Evolutionary conservation across 805 yeast genomes (phyloP), one percentile per base, ranked within the genome.

Genomic region (Ogataea methanolica): DNA sequence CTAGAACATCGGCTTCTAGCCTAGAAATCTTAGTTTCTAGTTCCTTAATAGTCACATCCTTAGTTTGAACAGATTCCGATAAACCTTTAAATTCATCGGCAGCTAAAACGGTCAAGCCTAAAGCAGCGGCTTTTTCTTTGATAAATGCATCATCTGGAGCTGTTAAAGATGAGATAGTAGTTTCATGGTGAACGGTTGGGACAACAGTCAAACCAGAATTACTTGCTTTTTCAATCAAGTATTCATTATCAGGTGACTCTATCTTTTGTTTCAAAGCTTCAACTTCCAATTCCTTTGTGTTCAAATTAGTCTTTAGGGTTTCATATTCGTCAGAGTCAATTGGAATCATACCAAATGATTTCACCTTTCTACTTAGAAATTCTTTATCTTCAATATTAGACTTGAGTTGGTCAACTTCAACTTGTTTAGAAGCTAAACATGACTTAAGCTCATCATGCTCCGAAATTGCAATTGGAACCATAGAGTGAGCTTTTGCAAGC

Each of bases 21-120:
- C 15, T 31, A 36, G 35, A 15, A 37, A 38, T 12, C 17, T 37
- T 17, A 21, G 29, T 11, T 36, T 35, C 29, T 21, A 35, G 23
- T 26, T 26, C 36, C 36, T 35, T 22, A 23, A 44, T 23, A 21
- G n/a, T n/a, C 19, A 33, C 16, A n/a, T 46, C 40, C 6, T 46
- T 36, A 5, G 39, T 21, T 12, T 43, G 39, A 22, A 35, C 15
- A n/a, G 33, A 23, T 14, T 46, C 47, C 26, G 59, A 55, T 23
- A 66, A 47, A 44, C 57, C 47, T 7, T 50, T 52, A 17, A 60
- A 46, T 6, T 67, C 66, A 42, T 43, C 22, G 26, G 36, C 41
- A 42, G 47, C 22, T 41, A 47, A 19, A 39, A 38, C n/a, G 6
- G 26, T 21, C 36, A 43, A 19, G 11, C 43, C 47, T 44, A 53